Conservation (phyloP, 2,329 filamentous ascomycete species). For the Alternaria viburni region DNA sequence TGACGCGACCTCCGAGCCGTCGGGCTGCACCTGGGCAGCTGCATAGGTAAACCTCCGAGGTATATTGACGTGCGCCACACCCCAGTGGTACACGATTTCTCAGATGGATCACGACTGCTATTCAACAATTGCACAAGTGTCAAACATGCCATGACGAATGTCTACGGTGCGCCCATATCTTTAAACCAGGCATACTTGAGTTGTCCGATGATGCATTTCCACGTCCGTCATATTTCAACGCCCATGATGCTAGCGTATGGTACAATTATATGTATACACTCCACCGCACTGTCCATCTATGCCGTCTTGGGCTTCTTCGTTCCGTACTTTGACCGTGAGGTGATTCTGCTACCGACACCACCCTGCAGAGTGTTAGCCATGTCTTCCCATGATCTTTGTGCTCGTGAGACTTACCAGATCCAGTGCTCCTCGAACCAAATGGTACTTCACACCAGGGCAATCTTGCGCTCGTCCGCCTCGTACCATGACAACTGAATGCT, state of each 20-base stretch:
- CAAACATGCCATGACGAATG: not conserved
- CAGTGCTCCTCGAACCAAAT: slow-evolving; percentile 86
- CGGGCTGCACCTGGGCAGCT: not conserved
- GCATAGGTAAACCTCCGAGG: slow-evolving; percentile 2
- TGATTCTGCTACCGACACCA: slow-evolving; percentile 84
- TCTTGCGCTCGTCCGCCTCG: slow-evolving; percentile 91
- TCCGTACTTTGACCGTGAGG: slow-evolving; percentile 92
- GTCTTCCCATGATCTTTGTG: not conserved
- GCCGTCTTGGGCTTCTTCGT: slow-evolving; percentile 92
- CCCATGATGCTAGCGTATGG: slow-evolving; percentile 34
- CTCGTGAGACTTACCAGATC: slow-evolving; percentile 75
- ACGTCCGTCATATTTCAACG: slow-evolving; percentile 19
- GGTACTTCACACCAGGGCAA: slow-evolving; percentile 98
- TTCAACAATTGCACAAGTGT: not conserved
- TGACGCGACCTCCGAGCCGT: slow-evolving; percentile 10
- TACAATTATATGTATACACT: slow-evolving; percentile 33
- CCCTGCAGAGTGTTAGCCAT: slow-evolving; percentile 64
- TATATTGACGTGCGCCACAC: not conserved
- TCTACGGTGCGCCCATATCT: not conserved
- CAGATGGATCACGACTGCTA: not conserved
- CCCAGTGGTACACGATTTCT: not conserved
- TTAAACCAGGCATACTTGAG: not conserved
- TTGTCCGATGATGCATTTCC: not conserved
- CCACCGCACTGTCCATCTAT: slow-evolving; percentile 13
- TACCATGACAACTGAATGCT: slow-evolving; percentile 97